phyloP scores from a whole-genome alignment of 2,329 filamentous ascomycete genomes.

The Ceratocystis lukuohia region DNA sequence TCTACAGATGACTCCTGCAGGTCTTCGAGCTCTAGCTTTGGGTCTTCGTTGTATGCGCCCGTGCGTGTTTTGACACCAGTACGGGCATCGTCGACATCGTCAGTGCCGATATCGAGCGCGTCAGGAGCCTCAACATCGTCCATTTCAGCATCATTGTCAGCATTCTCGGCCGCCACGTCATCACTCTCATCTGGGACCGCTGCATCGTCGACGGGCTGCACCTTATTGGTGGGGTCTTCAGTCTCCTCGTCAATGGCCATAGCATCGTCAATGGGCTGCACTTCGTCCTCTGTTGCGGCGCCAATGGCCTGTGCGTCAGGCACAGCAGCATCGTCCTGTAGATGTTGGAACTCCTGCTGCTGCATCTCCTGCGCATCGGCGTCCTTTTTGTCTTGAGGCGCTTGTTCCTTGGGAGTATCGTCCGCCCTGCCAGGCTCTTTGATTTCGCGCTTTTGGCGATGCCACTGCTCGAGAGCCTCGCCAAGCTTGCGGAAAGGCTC shows the following conservation, averaged over 20 bases:
- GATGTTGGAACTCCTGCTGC: conserved; percentile 81
- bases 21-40: conserved; percentile 25
- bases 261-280: conserved; percentile 69
- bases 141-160: conserved; percentile 29
- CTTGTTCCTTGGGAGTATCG: conserved; percentile 35
- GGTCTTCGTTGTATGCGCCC: conserved; percentile 43
- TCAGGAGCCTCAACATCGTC: conserved; percentile 1
- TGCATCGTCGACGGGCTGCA: conserved; percentile 41
- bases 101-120: not conserved
- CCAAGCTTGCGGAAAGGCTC: conserved; percentile 90
- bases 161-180: conserved; percentile 24
- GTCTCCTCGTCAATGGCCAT: conserved; percentile 70
- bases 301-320: conserved; percentile 88
- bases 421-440: conserved; percentile 30
- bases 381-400: conserved; percentile 34
- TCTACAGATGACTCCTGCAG: conserved; percentile 28
- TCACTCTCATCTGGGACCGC: conserved; percentile 35
- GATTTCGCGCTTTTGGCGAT: conserved; percentile 77
- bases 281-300: conserved; percentile 75
- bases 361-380: conserved; percentile 44
- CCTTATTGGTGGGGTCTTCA: conserved; percentile 34
- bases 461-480: conserved; percentile 84
- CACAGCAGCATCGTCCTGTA: conserved; percentile 67
- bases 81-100: conserved; percentile 32
- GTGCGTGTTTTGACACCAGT: conserved; percentile 47